Evolutionary conservation across 2,329 filamentous ascomycete species (phyloP).

Genomic region (Fusarium buharicum): DNA sequence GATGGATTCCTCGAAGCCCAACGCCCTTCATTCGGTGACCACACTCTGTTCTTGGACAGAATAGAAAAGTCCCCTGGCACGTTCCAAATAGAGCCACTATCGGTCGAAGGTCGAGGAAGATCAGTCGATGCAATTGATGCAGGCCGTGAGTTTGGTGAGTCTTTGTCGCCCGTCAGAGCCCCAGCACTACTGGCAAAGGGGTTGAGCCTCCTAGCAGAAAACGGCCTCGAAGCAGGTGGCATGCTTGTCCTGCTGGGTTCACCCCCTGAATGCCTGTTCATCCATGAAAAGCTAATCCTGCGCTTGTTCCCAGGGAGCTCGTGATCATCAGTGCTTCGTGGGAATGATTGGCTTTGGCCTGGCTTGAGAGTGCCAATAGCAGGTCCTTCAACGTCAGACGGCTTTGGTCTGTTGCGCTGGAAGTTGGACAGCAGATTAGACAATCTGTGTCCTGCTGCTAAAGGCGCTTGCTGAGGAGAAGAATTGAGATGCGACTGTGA

Average conservation of each 20-base stretch:
- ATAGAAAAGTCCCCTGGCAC: conserved; percentile 58
- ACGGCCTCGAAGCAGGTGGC: conserved; percentile 50
- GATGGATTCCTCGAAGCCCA: conserved; percentile 75
- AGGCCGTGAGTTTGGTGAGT: conserved; percentile 71
- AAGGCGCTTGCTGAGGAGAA: conserved; percentile 53
- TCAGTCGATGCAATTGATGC: conserved; percentile 75
- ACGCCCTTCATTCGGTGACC: conserved; percentile 67
- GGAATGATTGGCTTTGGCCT: conserved; percentile 81
- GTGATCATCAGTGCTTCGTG: conserved; percentile 67
- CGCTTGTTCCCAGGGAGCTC: conserved; percentile 65
- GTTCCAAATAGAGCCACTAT: conserved; percentile 80
- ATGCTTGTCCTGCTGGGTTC: conserved; percentile 50
- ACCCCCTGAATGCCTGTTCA: conserved; percentile 63
- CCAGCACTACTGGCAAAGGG: conserved; percentile 62
- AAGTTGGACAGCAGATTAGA: conserved; percentile 68
- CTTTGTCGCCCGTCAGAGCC: conserved; percentile 63
- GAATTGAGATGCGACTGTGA: conserved; percentile 52
- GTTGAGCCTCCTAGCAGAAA: conserved; percentile 57
- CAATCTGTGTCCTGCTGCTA: conserved; percentile 52
- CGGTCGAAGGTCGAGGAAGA: conserved; percentile 80
- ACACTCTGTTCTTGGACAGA: conserved; percentile 68
- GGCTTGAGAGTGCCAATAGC: conserved; percentile 75
- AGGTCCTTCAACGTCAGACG: conserved; percentile 62
- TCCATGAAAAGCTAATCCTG: conserved; percentile 70
- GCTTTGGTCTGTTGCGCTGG: conserved; percentile 71